Evolutionary conservation across 345 rosid species (phyloP).

Genomic region (Lepidium africanum): DNA sequence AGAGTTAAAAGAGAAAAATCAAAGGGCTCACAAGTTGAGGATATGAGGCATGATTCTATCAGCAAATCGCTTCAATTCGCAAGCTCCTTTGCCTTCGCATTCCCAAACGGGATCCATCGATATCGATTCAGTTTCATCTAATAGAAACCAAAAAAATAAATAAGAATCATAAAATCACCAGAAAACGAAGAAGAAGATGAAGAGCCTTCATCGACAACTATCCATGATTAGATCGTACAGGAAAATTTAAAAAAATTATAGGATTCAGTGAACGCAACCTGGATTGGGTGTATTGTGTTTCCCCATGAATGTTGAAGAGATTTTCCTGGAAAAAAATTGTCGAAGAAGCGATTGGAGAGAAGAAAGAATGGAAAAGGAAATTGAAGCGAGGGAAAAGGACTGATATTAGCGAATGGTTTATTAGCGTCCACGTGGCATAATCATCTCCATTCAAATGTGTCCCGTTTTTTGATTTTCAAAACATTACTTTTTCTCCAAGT

Average conservation of each 20-base stretch:
- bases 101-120: conserved; percentile 35
- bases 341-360: neutral
- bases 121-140: conserved; percentile 9
- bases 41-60: conserved; percentile 65
- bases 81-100: conserved; percentile 40
- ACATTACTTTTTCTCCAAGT: no score
- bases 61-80: conserved; percentile 34
- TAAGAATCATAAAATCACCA: neutral
- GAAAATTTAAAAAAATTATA: neutral
- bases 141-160: neutral
- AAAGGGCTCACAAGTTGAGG: conserved; percentile 54
- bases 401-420: neutral
- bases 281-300: neutral
- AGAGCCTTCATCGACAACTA: neutral
- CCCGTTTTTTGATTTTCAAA: no score
- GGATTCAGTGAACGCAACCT: conserved; percentile 10
- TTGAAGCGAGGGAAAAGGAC: conserved; percentile 11
- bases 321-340: neutral
- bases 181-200: neutral
- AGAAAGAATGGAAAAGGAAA: neutral
- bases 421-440: conserved; percentile 19
- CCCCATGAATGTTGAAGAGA: conserved; percentile 9
- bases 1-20: no score
- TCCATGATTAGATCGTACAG: neutral
- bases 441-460: neutral